Percentiles rank a stretch among this genome's conserved stretches.
These are phyloP conservation scores for Paracoccidioides lutzii DNA, from an alignment of 2,329 filamentous ascomycete genomes.

Conservation along the genomic window DNA sequence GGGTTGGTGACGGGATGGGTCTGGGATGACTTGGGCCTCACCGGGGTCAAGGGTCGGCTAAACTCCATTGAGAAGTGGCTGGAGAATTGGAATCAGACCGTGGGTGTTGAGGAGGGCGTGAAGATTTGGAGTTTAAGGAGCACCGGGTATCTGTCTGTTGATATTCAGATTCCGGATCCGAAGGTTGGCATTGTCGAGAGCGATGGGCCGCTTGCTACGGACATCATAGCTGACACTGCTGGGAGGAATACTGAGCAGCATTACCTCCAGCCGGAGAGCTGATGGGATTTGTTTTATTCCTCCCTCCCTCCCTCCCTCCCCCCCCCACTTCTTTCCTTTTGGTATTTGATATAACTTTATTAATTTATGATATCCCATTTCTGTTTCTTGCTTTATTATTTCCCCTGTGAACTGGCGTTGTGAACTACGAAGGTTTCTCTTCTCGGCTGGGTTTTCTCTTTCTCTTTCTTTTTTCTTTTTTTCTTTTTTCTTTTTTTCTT, in stretches of 20 bases:
- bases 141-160: slow-evolving; percentile 68
- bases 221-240: slow-evolving; percentile 22
- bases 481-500: neutral
- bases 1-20: slow-evolving; percentile 82
- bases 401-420: neutral
- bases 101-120: slow-evolving; percentile 48
- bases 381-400: neutral
- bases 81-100: slow-evolving; percentile 68
- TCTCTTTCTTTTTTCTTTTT: neutral
- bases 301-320: neutral
- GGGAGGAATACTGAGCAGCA: slow-evolving; percentile 1
- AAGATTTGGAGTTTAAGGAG: slow-evolving; percentile 64
- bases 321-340: neutral
- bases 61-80: slow-evolving; percentile 65
- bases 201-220: slow-evolving; percentile 23
- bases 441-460: neutral
- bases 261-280: slow-evolving; percentile 1
- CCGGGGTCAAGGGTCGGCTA: slow-evolving; percentile 59
- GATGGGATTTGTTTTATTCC: neutral
- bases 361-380: slow-evolving; percentile 8
- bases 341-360: neutral
- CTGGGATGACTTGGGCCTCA: slow-evolving; percentile 80
- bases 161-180: slow-evolving; percentile 40
- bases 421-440: too few relatives aligned
- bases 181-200: slow-evolving; percentile 34